Evolutionary conservation across 2,329 filamentous ascomycete species (phyloP), one percentile per base, ranked within the genome.

Genomic region (Escovopsis weberi): DNA sequence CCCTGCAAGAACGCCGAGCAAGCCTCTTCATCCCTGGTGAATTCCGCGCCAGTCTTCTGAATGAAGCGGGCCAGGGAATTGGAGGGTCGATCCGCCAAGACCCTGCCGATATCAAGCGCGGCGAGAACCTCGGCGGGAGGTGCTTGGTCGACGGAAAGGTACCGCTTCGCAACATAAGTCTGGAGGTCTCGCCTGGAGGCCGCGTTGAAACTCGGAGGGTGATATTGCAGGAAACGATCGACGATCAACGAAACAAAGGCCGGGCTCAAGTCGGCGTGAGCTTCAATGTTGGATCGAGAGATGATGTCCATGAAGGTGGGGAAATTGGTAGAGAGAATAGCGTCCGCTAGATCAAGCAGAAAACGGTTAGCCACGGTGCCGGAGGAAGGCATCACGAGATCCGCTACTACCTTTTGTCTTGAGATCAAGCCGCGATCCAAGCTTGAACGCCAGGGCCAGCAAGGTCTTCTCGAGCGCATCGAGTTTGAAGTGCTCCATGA

Each of bases 401-500:
- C 37, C 7, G 23, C 23, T 7, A 18, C 55, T 63, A 94, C 89
- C 89, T 77, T 95, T 96, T 5, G 81, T 82, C 56, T 86, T 85
- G 42, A 98, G 66, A 59, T 95, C 88, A 45, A 78, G 66, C 53
- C 85, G 86, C 35, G 75, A 75, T n/a, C 80, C 80, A 47, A 80
- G 75, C 62, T 89, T 93, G 62, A 94, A 94, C 4, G 89, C 86
- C 44, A 95, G 69, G 40, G 86, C 85, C 49, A 98, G 72, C 47
- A 93, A 75, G 35, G 85, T 85, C 69, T 94, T 94, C 55, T 87
- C 79, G 38, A 95, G 63, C 9, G 86, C 79, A 64, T 95, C 88
- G 42, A 95, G 72, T 59, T 88, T 87, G 69, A 98, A 98, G 61
- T 96, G 88, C 49, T 94, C 84, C 71, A 96, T 80, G 59, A 98